These are phyloP conservation scores for Articulospora tetracladia DNA, from an alignment of 495 filamentous ascomycete genomes.

Conservation along the genomic window DNA sequence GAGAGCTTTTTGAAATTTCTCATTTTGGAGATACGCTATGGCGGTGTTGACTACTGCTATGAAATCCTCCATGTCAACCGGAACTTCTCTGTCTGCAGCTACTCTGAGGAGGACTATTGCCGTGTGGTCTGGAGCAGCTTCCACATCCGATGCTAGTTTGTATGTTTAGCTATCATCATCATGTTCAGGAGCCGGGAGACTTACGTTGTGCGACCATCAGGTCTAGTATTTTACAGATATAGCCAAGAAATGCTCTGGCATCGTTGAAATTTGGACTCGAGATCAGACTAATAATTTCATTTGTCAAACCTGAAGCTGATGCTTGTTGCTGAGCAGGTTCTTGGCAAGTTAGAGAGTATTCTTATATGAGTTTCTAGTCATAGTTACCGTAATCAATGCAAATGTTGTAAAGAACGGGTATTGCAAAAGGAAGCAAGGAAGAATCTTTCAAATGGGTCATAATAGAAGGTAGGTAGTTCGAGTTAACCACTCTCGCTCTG, in stretches of 20 bases:
- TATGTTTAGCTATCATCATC: background rate
- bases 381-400: slow-evolving; percentile 68
- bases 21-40: slow-evolving; percentile 23
- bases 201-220: slow-evolving; percentile 43
- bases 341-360: slow-evolving; percentile 17
- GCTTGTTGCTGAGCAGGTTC: slow-evolving; percentile 52
- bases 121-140: slow-evolving; percentile 27
- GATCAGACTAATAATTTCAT: slow-evolving; percentile 35
- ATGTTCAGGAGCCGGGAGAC: background rate
- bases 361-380: background rate
- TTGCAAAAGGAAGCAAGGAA: slow-evolving; percentile 50
- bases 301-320: slow-evolving; percentile 38
- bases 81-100: slow-evolving; percentile 20
- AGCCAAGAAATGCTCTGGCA: slow-evolving; percentile 28
- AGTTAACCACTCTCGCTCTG: slow-evolving; percentile 58
- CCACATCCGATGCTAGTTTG: slow-evolving; percentile 22
- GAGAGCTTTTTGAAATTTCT: slow-evolving; percentile 38
- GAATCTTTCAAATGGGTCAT: slow-evolving; percentile 47
- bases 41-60: slow-evolving; percentile 29
- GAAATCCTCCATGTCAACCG: slow-evolving; percentile 29
- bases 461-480: slow-evolving; percentile 51
- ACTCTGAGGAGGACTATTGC: slow-evolving; percentile 25
- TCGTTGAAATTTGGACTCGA: slow-evolving; percentile 29
- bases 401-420: slow-evolving; percentile 71
- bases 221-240: slow-evolving; percentile 45